Percentiles rank a stretch among this genome's conserved stretches.
Conservation (phyloP, 2,329 filamentous ascomycete genomes). For the Trichoderma lentiforme region DNA sequence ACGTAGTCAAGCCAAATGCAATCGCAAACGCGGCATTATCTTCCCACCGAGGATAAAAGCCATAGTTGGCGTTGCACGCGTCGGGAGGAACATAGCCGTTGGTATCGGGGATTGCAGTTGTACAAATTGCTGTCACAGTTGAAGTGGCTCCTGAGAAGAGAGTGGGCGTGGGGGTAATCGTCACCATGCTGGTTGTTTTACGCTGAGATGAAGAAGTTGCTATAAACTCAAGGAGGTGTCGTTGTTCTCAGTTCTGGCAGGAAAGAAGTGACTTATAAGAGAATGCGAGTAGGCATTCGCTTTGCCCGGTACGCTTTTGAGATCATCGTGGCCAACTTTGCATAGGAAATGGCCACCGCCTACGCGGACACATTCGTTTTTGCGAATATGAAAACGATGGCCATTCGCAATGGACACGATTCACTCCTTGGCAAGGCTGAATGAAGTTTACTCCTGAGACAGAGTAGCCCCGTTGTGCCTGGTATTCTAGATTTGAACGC, state of each 20-base stretch:
- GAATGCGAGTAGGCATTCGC: too few species aligned
- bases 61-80: conserved; percentile 34
- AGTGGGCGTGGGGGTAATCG: background rate
- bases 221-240: background rate
- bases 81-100: conserved; percentile 32
- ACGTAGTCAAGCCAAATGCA: conserved; percentile 30
- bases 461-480: background rate
- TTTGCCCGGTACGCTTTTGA: background rate
- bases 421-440: background rate
- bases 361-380: background rate
- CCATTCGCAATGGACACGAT: background rate
- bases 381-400: background rate
- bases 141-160: background rate
- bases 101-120: conserved; percentile 32
- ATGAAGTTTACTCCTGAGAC: background rate
- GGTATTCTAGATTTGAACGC: background rate
- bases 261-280: background rate
- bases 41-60: conserved; percentile 33
- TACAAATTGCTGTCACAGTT: conserved; percentile 23
- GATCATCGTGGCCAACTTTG: background rate
- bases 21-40: conserved; percentile 34
- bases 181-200: background rate
- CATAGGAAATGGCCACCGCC: background rate
- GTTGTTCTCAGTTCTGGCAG: background rate
- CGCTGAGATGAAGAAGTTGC: background rate